These are phyloP conservation scores for Candida arabinofermentans DNA, from an alignment of 805 yeast species.

Conservation along the genomic window DNA sequence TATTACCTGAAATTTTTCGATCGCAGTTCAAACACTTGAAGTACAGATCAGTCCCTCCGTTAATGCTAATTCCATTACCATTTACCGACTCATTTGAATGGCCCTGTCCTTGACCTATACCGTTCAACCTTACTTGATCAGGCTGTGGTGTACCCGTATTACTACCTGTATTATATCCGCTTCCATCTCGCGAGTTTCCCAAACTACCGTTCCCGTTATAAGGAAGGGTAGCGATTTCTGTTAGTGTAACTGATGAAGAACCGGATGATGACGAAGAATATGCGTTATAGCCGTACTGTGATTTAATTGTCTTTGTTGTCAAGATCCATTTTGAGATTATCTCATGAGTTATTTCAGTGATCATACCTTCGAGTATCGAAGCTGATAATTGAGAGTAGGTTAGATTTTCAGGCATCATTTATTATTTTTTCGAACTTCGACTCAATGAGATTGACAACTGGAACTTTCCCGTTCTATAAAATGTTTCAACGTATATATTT, in stretches of 20 bases:
- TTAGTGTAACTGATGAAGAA: too few species aligned
- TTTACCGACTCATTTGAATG: background rate
- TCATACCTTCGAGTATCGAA: constrained; percentile 30
- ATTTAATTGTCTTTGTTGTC: constrained; percentile 28
- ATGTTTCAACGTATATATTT: too few species aligned
- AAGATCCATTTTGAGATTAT: constrained; percentile 28
- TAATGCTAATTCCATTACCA: constrained; percentile 8
- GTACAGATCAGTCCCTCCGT: constrained; percentile 37
- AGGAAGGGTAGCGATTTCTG: too few species aligned
- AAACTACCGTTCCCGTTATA: too few species aligned
- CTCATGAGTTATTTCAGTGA: constrained; percentile 32
- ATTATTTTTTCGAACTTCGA: too few species aligned
- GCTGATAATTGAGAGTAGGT: constrained; percentile 30
- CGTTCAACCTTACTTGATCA: too few species aligned
- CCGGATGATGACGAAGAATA: constrained; percentile 14
- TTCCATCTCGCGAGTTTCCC: too few species aligned
- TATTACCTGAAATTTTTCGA: constrained; percentile 81
- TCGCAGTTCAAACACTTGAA: constrained; percentile 79
- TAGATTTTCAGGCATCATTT: constrained; percentile 15
- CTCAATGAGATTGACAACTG: too few species aligned
- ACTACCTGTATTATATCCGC: too few species aligned
- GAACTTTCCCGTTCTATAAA: background rate
- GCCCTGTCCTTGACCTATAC: background rate
- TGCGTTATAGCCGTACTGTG: constrained; percentile 27
- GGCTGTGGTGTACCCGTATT: constrained; percentile 21